phyloP scores from a whole-genome alignment of 768 basidiomycete genomes.

The Lentinula detonsa region DNA sequence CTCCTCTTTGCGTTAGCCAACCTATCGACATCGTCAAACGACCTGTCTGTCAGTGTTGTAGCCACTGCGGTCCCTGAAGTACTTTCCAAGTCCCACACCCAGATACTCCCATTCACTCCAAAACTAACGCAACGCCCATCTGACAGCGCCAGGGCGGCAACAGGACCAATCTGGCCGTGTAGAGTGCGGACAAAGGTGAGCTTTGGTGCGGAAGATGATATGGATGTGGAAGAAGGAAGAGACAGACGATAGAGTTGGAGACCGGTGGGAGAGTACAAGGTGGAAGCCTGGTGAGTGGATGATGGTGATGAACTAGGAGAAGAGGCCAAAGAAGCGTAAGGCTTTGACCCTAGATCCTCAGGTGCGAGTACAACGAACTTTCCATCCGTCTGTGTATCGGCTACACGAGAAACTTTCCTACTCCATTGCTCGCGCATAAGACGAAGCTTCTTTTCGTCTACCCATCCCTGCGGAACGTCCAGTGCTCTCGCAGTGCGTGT shows the following conservation, averaged over 20 bases:
- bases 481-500: slow-evolving; percentile 64
- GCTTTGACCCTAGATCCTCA: slow-evolving; percentile 26
- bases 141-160: slow-evolving; percentile 63
- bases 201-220: slow-evolving; percentile 51
- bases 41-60: slow-evolving; percentile 17
- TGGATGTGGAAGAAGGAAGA: slow-evolving; percentile 45
- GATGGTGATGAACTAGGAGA: slow-evolving; percentile 17
- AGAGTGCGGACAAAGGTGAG: slow-evolving; percentile 68
- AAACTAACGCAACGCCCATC: slow-evolving; percentile 82
- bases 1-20: slow-evolving; percentile 29
- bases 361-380: slow-evolving; percentile 81
- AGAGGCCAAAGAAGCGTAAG: slow-evolving; percentile 7
- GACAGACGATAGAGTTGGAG: slow-evolving; percentile 74
- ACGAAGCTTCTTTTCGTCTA: slow-evolving; percentile 58
- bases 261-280: slow-evolving; percentile 41
- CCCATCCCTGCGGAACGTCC: slow-evolving; percentile 68
- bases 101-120: slow-evolving; percentile 64
- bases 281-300: slow-evolving; percentile 22
- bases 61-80: slow-evolving; percentile 38
- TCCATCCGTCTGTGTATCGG: slow-evolving; percentile 78
- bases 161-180: slow-evolving; percentile 62
- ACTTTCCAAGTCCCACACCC: slow-evolving; percentile 84
- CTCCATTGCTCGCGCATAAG: slow-evolving; percentile 71
- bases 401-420: slow-evolving; percentile 63
- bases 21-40: slow-evolving; percentile 6